These are phyloP conservation scores for Eurotiales sp. DNA, from an alignment of 2,329 filamentous ascomycete species.

Conservation along the genomic window DNA sequence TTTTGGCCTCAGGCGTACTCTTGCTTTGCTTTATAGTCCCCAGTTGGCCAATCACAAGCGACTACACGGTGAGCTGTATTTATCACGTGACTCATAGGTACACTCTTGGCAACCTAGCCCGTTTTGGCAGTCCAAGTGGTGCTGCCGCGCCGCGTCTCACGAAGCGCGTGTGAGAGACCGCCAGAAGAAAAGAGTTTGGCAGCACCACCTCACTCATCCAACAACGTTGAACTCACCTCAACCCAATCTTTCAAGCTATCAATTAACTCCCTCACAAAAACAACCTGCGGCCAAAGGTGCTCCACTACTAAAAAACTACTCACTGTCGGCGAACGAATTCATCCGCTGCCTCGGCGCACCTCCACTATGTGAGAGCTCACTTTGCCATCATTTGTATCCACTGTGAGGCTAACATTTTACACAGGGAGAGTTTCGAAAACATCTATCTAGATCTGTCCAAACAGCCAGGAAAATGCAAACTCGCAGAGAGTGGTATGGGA, in stretches of 20 bases:
- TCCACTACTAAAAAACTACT: neutral
- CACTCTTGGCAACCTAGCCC: conserved; percentile 4
- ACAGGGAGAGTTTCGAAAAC: conserved; percentile 89
- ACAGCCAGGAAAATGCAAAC: conserved; percentile 86
- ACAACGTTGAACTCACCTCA: neutral
- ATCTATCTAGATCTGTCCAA: conserved; percentile 96
- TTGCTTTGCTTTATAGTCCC: too few relatives aligned
- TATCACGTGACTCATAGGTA: neutral
- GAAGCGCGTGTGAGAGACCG: conserved; percentile 3
- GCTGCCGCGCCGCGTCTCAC: conserved; percentile 9
- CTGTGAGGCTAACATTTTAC: conserved; percentile 4
- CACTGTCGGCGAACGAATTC: neutral
- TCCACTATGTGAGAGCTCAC: conserved; percentile 34
- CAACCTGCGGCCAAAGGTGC: neutral
- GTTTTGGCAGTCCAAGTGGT: conserved; percentile 10
- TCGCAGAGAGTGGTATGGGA: conserved; percentile 88
- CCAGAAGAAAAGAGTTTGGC: conserved; percentile 7
- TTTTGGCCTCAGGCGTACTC: too few relatives aligned
- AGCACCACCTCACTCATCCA: neutral
- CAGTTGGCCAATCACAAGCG: neutral
- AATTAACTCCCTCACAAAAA: too few relatives aligned
- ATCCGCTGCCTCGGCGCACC: conserved; percentile 18
- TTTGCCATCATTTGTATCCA: neutral
- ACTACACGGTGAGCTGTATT: too few relatives aligned
- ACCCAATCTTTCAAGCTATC: too few relatives aligned